A percentile compares a stretch with the other conserved stretches of the same genome.
phyloP scores from a whole-genome alignment of 2,329 filamentous ascomycete species.

The Colletotrichum australisinense region DNA sequence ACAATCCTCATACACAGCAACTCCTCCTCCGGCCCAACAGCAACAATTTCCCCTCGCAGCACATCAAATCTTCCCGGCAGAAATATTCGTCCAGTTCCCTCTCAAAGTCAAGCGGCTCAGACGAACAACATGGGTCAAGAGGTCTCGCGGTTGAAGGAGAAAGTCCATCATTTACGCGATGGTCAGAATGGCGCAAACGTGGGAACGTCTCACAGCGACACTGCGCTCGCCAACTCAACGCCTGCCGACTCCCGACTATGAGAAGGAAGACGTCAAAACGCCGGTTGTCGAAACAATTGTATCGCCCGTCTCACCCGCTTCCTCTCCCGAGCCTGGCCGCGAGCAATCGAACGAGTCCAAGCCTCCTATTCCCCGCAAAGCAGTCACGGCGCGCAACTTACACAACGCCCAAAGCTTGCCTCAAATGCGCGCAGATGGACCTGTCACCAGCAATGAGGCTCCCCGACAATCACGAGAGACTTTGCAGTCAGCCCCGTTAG shows the following conservation, averaged over 20 bases:
- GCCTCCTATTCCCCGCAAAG: conserved; percentile 40
- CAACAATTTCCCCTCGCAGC: conserved; percentile 20
- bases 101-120: conserved; percentile 14
- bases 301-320: conserved; percentile 58
- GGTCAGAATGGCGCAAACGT: conserved; percentile 19
- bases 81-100: conserved; percentile 40
- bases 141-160: conserved; percentile 45
- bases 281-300: conserved; percentile 49
- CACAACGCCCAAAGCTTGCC: conserved; percentile 40
- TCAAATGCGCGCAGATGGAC: conserved; percentile 35
- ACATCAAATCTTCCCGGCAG: conserved; percentile 42
- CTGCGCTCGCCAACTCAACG: conserved; percentile 42
- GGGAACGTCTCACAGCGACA: conserved; percentile 33
- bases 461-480: conserved; percentile 38
- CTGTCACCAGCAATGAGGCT: conserved; percentile 39
- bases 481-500: conserved; percentile 36
- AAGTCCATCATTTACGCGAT: conserved; percentile 20
- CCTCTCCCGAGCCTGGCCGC: conserved; percentile 52
- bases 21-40: conserved; percentile 15
- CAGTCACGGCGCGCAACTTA: conserved; percentile 40
- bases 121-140: conserved; percentile 46
- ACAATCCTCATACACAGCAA: conserved; percentile 20
- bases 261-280: conserved; percentile 53
- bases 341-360: conserved; percentile 36
- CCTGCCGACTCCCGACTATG: conserved; percentile 63